These are phyloP conservation scores for Exophiala bonariae DNA, from an alignment of 2,329 filamentous ascomycete species.

Conservation along the genomic window DNA sequence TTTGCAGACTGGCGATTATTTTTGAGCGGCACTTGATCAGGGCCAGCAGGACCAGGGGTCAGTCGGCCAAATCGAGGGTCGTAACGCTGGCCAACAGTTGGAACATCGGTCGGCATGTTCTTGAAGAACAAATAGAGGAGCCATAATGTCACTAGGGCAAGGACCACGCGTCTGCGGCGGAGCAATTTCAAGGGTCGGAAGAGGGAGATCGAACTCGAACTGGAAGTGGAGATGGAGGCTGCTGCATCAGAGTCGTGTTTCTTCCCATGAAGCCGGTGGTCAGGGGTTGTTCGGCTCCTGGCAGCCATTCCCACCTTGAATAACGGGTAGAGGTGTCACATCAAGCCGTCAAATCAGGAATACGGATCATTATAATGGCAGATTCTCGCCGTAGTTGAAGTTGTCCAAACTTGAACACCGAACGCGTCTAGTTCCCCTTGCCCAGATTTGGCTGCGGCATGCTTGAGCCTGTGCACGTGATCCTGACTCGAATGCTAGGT, in stretches of 20 bases:
- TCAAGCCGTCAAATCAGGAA: not conserved
- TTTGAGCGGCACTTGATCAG: not conserved
- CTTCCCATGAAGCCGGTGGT: conserved; percentile 16
- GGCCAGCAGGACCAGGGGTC: conserved; percentile 4
- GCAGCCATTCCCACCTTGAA: conserved; percentile 19
- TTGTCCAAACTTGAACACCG: too few species aligned
- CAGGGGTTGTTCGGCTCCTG: conserved; percentile 21
- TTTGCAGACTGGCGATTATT: not conserved
- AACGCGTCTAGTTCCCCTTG: too few species aligned
- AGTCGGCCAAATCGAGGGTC: conserved; percentile 25
- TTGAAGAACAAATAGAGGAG: conserved; percentile 65
- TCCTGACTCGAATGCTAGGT: too few species aligned
- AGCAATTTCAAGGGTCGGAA: conserved; percentile 32
- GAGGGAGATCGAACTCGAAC: not conserved
- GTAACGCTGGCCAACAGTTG: conserved; percentile 34
- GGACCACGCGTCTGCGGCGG: conserved; percentile 51
- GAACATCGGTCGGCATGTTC: conserved; percentile 58
- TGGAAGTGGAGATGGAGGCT: too few species aligned
- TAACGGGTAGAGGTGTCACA: conserved; percentile 4
- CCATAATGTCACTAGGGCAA: conserved; percentile 49
- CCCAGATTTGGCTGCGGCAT: too few species aligned
- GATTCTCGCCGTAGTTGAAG: too few species aligned
- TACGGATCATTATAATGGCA: too few species aligned
- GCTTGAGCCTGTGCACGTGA: too few species aligned
- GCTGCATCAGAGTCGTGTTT: conserved; percentile 9